phyloP scores from a whole-genome alignment of 192 early-diverging fungal species.

The Coemansia sp. region DNA sequence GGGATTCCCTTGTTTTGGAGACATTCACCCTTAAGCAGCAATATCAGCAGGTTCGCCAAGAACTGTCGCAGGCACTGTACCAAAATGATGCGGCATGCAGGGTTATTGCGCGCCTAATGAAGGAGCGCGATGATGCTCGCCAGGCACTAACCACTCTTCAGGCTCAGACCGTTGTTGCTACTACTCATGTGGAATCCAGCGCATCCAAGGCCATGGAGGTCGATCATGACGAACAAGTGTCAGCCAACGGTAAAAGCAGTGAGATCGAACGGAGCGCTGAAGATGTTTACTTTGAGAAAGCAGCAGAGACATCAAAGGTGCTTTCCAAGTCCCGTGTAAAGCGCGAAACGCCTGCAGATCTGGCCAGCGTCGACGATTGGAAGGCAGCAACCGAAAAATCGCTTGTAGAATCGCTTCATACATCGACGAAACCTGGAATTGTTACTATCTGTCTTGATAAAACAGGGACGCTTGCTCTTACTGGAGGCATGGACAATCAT shows the following conservation, averaged over 20 bases:
- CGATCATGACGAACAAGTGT: conserved; percentile 6
- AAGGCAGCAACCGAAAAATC: conserved; percentile 56
- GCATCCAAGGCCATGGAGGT: conserved; percentile 32
- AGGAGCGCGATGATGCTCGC: conserved; percentile 89
- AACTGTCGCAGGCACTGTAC: conserved; percentile 92
- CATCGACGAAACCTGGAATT: conserved; percentile 73
- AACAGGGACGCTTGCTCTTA: conserved; percentile 65
- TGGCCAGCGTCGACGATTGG: conserved; percentile 68
- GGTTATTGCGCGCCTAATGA: conserved; percentile 88
- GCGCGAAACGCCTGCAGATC: conserved; percentile 78
- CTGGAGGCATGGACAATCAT: conserved; percentile 79
- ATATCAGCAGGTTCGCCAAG: conserved; percentile 86
- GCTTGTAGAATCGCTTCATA: conserved; percentile 65
- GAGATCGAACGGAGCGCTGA: conserved; percentile 10
- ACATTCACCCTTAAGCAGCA: conserved; percentile 90
- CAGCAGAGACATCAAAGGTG: conserved; percentile 52
- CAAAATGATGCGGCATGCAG: conserved; percentile 95
- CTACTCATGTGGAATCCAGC: not conserved
- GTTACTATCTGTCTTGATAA: conserved; percentile 59
- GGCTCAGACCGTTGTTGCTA: conserved; percentile 14
- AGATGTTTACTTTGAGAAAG: conserved; percentile 30
- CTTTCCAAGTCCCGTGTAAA: conserved; percentile 71
- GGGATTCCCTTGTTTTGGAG: conserved; percentile 95
- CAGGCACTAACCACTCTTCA: conserved; percentile 47
- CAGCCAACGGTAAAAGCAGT: not conserved